A percentile compares a stretch with the other conserved stretches of the same genome.
These are phyloP conservation scores for Ogataea chonburiensis DNA, from an alignment of 805 yeast genomes.

Conservation along the genomic window DNA sequence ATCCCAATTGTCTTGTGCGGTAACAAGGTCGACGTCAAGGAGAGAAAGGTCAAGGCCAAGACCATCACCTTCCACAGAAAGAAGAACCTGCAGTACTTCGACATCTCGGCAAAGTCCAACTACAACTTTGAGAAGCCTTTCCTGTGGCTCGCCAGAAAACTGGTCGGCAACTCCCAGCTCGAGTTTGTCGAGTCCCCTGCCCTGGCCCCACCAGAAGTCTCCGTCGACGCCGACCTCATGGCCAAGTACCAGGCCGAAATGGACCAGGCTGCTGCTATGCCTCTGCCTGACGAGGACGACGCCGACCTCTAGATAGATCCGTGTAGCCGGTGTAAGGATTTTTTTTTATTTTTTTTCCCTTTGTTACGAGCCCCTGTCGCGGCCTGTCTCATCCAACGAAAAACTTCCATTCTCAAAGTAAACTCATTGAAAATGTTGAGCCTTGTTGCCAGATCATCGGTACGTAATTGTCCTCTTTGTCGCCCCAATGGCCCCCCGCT, in stretches of 20 bases:
- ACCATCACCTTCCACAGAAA: constrained; percentile 99
- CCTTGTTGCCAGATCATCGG: constrained; percentile 25
- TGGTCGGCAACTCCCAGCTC: constrained; percentile 95
- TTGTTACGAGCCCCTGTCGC: constrained; percentile 11
- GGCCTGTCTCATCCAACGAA: constrained; percentile 13
- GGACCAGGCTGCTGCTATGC: constrained; percentile 99
- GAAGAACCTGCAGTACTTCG: constrained; percentile 99
- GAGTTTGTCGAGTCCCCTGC: constrained; percentile 99
- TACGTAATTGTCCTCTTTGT: constrained; percentile 13
- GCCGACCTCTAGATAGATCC: constrained; percentile 78
- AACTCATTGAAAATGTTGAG: constrained; percentile 21
- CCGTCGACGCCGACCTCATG: constrained; percentile 95
- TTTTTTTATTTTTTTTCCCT: background rate
- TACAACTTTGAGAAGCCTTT: constrained; percentile 99
- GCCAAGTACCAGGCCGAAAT: constrained; percentile 98
- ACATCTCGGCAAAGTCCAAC: constrained; percentile 98
- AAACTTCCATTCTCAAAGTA: constrained; percentile 9
- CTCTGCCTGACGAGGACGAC: constrained; percentile 99
- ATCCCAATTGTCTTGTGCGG: constrained; percentile 99
- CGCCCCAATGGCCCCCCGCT: constrained; percentile 6
- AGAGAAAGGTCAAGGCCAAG: constrained; percentile 99
- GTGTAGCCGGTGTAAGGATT: constrained; percentile 9
- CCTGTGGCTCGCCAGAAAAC: constrained; percentile 99
- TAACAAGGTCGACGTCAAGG: constrained; percentile 99
- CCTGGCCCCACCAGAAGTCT: constrained; percentile 99